Base-by-base conservation (phyloP, 1,139 yeast genomes). In the Lodderomyces margitis region DNA sequence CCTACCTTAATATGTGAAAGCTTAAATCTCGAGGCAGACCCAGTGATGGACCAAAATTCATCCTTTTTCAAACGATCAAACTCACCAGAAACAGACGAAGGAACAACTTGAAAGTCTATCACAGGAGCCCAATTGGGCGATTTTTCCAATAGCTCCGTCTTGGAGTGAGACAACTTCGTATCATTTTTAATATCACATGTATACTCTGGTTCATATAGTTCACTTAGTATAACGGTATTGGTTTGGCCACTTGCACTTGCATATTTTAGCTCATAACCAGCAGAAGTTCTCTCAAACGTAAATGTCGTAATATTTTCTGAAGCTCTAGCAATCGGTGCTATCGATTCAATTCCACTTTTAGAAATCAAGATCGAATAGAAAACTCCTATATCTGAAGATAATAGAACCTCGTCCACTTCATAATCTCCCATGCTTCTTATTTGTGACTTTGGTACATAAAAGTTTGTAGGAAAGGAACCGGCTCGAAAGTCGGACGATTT, bases 81-180 rank as follows among this genome's bases (percentile, higher is more conserved):
- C 27, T 49, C 50, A 39, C 56, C 49, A 21, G 58, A 46, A 28
- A 44, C 47, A 27, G 44, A 55, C 0, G 68, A 51, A 14, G 68
- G 68, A 2, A 72, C 57, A 2, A 74, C 52, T 45, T 57, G 62
- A 0, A 69, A 53, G 52, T 76, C 81, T 19, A 70, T 46, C 3
- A 76, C 46, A 0, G 81, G 81, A 0, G 79, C 66, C 81, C 82
- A 76, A 45, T 70, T 74, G 36, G 61, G 65, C 54, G 63, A 69
- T 45, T 66, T 67, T 16, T 51, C 49, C 5, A 57, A 34, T 17
- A 50, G 23, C 39, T 32, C 43, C 4, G 46, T 49, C 11, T 40
- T 40, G 34, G 48, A 50, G 25, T 46, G 54, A 2, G 38, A 36
- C 1, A 46, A 32, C 39, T 58, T 42, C 37, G 31, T 28, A 38